Conservation (phyloP, 108 stramenopile species). For the Stephanodiscus minutulus region DNA sequence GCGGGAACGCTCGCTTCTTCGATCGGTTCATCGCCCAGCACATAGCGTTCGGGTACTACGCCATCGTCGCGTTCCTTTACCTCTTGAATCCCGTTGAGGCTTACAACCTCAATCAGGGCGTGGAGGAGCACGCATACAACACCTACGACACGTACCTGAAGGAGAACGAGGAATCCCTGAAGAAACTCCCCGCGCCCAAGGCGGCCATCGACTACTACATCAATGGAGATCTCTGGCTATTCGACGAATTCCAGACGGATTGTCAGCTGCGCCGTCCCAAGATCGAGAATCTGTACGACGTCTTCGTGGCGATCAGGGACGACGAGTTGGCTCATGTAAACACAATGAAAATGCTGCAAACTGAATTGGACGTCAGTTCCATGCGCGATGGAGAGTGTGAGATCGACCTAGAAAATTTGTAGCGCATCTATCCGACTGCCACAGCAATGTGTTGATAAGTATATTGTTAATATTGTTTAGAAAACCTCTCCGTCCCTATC, state of each 20-base stretch:
- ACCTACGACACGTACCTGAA: constrained; percentile 81
- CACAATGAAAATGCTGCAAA: constrained; percentile 56
- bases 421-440: too few relatives aligned
- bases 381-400: constrained; percentile 48
- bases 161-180: constrained; percentile 60
- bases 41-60: constrained; percentile 91
- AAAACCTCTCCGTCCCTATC: too few relatives aligned
- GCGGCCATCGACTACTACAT: constrained; percentile 77
- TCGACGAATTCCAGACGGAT: constrained; percentile 82
- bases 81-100: constrained; percentile 69
- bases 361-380: constrained; percentile 43
- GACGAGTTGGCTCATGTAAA: constrained; percentile 85
- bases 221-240: constrained; percentile 80
- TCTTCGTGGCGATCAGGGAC: constrained; percentile 79
- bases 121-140: constrained; percentile 87
- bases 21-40: constrained; percentile 90
- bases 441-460: too few relatives aligned
- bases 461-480: too few relatives aligned
- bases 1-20: constrained; percentile 70
- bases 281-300: constrained; percentile 79
- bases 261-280: constrained; percentile 64
- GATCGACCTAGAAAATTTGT: constrained; percentile 10
- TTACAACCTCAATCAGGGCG: constrained; percentile 78
- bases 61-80: constrained; percentile 75
- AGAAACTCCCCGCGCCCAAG: constrained; percentile 62